These are phyloP conservation scores for Penicillium soppii DNA, from an alignment of 495 filamentous ascomycete genomes.

Conservation along the genomic window DNA sequence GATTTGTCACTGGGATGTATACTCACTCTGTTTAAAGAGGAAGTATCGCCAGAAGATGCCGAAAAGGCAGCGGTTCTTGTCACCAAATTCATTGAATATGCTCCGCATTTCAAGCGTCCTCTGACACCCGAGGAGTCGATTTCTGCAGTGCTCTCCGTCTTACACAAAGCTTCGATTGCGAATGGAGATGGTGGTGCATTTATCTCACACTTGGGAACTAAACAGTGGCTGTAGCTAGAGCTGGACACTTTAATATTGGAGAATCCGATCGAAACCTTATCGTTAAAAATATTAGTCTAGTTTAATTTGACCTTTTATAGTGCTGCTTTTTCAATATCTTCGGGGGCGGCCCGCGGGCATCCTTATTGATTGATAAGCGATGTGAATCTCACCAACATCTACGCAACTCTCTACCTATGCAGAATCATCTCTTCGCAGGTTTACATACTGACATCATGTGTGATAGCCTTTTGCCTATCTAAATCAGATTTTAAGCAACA, in stretches of 20 bases:
- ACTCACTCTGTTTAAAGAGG: not conserved
- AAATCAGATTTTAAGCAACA: no score
- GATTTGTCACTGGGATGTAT: not conserved
- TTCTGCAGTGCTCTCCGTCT: constrained; percentile 29
- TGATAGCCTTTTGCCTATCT: no score
- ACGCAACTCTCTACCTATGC: no score
- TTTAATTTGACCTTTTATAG: no score
- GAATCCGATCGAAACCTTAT: no score
- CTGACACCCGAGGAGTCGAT: constrained; percentile 44
- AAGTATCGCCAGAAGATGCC: constrained; percentile 40
- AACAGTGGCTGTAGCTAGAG: constrained; percentile 45
- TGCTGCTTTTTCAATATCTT: not conserved
- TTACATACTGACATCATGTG: no score
- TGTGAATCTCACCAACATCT: not conserved
- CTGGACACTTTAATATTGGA: no score
- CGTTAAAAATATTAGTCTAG: no score
- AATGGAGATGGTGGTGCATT: constrained; percentile 50
- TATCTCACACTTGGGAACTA: constrained; percentile 55
- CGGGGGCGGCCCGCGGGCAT: not conserved
- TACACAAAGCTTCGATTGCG: constrained; percentile 47
- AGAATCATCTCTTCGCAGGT: no score
- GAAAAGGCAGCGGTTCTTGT: constrained; percentile 24
- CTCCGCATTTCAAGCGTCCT: constrained; percentile 51
- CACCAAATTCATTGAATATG: constrained; percentile 38
- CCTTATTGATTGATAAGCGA: not conserved